Evolutionary conservation across 192 early-diverging fungal genomes (phyloP), one percentile per base, ranked within the genome.

Genomic region (Ambispora gerdemannii): DNA sequence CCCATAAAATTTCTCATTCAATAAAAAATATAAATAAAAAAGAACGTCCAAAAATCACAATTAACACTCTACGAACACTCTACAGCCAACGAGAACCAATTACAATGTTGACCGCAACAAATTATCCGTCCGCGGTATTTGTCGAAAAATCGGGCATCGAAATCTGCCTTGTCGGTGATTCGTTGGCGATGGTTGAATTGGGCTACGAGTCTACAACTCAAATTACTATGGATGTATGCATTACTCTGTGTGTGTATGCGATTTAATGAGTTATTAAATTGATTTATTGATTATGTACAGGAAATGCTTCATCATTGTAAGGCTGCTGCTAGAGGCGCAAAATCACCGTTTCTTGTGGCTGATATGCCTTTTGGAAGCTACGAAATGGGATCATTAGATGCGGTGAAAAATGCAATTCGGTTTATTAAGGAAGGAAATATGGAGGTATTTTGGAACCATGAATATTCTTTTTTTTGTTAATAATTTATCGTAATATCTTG

Each of bases 291-390:
- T 66, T 62, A 6, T 22, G 30, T 6, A 17, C 66, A 91, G 84
- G 93, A 97, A 77, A 99, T 99, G 95, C 69, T 98, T 28, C 95
- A 98, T 77, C 97, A 99, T 66, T 92, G 87, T 78, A 81, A 84
- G 56, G 96, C 96, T 3, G 94, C 96, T 11, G 82, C 92, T 4
- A 84, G 94, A 17, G 96, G 96, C 17, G 78, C 78, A 22, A 89
- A 87, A 70, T 77, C 80, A 19, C 75, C 92, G 8, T 97, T 98
- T 74, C 63, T 95, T 4, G 81, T 99, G 7, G 88, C 86, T 58
- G 97, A 99, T 76, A 82, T 99, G 78, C 93, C 96, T 27, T 93
- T 89, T 82, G 96, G 96, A 33, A 83, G 92, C 7, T 99, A 98
- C 78, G 95, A 99, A 75, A 75, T 81, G 10, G 82, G 78, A 67